These are phyloP conservation scores for Marchantia paleacea DNA, from an alignment of 225 moss, liverwort and hornwort genomes.

Conservation along the genomic window DNA sequence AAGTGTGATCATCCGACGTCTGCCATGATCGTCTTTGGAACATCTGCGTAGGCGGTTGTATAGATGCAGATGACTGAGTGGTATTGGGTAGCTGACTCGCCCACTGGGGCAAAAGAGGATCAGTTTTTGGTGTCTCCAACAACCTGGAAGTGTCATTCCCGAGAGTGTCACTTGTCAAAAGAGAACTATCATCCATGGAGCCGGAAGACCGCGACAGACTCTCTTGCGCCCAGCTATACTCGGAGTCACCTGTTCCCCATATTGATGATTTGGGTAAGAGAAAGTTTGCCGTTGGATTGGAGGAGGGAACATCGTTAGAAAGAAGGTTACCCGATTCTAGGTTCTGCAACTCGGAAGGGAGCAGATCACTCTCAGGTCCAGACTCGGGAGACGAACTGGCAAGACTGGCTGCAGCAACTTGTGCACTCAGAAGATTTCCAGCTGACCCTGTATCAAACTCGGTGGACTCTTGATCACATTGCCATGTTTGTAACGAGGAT, in stretches of 20 bases:
- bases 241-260: constrained; percentile 52
- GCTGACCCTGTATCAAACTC: constrained; percentile 34
- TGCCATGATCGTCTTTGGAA: constrained; percentile 50
- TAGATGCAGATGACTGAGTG: constrained; percentile 16
- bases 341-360: constrained; percentile 44
- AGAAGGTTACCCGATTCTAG: constrained; percentile 44
- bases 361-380: constrained; percentile 40
- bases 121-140: constrained; percentile 37
- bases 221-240: constrained; percentile 53
- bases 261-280: constrained; percentile 41
- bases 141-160: constrained; percentile 36
- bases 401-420: constrained; percentile 41
- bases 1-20: constrained; percentile 35
- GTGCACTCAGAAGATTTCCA: constrained; percentile 42
- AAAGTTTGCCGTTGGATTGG: constrained; percentile 44
- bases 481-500: constrained; percentile 44
- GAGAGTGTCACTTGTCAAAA: constrained; percentile 38
- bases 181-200: constrained; percentile 46
- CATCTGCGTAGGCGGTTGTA: constrained; percentile 26
- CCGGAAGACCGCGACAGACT: constrained; percentile 42
- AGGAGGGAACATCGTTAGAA: constrained; percentile 35
- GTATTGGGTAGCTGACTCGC: constrained; percentile 30
- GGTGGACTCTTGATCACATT: constrained; percentile 44
- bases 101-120: constrained; percentile 42
- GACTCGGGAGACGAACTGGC: constrained; percentile 44